phyloP scores from a whole-genome alignment of 2,329 filamentous ascomycete genomes.

The Talaromyces sp. region DNA sequence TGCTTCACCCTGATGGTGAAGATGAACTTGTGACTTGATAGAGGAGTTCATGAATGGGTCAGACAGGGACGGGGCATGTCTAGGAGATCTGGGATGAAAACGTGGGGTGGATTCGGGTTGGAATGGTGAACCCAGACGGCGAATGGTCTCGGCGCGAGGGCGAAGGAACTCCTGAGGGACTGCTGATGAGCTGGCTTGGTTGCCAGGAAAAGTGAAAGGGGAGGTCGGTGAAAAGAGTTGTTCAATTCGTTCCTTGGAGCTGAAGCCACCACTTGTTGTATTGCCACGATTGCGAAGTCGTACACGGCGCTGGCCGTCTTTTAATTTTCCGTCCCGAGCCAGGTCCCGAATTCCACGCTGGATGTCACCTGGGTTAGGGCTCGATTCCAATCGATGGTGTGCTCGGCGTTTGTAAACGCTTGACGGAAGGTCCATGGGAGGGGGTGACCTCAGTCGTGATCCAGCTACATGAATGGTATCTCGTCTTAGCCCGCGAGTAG shows the following conservation, averaged over 20 bases:
- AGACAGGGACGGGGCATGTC: constrained; percentile 43
- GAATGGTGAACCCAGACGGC: constrained; percentile 49
- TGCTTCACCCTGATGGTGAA: constrained; percentile 19
- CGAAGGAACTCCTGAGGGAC: constrained; percentile 30
- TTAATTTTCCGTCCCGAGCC: constrained; percentile 34
- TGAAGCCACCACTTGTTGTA: constrained; percentile 54
- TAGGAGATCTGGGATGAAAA: constrained; percentile 31
- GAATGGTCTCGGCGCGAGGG: constrained; percentile 39
- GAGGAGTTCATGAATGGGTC: constrained; percentile 40
- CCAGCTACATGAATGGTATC: constrained; percentile 47
- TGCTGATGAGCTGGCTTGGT: constrained; percentile 40
- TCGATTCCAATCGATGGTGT: constrained; percentile 51
- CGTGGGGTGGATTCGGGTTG: constrained; percentile 38
- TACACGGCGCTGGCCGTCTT: constrained; percentile 54
- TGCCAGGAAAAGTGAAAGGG: constrained; percentile 16
- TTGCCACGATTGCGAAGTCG: constrained; percentile 61
- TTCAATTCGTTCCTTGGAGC: constrained; percentile 50
- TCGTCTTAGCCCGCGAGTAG: constrained; percentile 33
- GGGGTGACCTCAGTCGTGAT: constrained; percentile 49
- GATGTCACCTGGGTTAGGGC: constrained; percentile 40
- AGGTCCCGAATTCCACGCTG: constrained; percentile 36
- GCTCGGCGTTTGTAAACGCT: constrained; percentile 58
- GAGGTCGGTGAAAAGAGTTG: constrained; percentile 48
- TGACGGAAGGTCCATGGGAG: constrained; percentile 54
- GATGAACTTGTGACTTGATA: constrained; percentile 20